Evolutionary conservation across 208 protist species (phyloP), one percentile per base, ranked within the genome.

Genomic region (Naegleria lovaniensis): DNA sequence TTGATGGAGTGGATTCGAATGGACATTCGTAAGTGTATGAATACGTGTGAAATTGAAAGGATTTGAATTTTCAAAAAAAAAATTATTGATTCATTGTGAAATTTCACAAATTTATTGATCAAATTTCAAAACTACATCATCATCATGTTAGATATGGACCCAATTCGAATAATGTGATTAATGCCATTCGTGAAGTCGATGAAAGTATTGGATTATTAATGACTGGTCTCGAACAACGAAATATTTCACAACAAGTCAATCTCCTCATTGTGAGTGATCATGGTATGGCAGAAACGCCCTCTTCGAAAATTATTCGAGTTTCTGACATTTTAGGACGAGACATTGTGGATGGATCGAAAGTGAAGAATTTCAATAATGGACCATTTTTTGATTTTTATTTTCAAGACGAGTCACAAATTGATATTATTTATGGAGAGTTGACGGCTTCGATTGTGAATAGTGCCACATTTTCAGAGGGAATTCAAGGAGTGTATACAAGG

Each of bases 191-290:
- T 9, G 15, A 33, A 33, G 83, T 87, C 0, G 83, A 87, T 87
- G 16, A 87, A 41, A 39, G 13, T 4, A n/a, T 87, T 29, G 83
- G 83, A 40, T n/a, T 29, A 9, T 29, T 87, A 13, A 40, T 87
- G 9, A 7, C 1, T 22, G 83, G 40, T 9, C 29, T 87, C 16
- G 29, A 87, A 9, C 13, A 87, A 39, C 7, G 83, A 33, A 51
- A 87, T 87, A 13, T 29, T 3, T 29, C 55, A 4, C 19, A 67
- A 29, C 4, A 67, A 0, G 83, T 87, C 3, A 39, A 87, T 87
- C 15, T 87, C 0, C 11, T 87, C 22, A 51, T 87, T 51, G 83
- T 87, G 83, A 51, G 39, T n/a, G 83, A 87, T 51, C 83, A 87
- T 51, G 83, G 83, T 29, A 87, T 87, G 83, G 33, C 83, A 41